Evolutionary conservation across 73 alveolate species (phyloP).

Genomic region (Stentor roeselii): DNA sequence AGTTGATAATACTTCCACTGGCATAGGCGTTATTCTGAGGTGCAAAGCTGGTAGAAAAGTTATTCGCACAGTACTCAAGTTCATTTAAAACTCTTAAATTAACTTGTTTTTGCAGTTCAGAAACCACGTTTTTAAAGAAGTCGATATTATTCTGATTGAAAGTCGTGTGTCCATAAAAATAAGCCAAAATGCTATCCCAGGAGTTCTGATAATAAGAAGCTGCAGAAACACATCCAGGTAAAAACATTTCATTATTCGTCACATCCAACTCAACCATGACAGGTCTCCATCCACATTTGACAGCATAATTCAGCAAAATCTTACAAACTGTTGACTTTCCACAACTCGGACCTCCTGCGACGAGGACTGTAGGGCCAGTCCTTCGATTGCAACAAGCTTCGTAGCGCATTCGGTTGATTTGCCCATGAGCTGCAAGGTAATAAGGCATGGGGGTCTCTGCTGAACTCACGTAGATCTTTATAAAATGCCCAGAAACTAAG

Average conservation of each 20-base stretch:
- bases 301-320: slow-evolving; percentile 73
- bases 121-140: slow-evolving; percentile 62
- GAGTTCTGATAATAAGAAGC: slow-evolving; percentile 67
- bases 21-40: slow-evolving; percentile 68
- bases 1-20: slow-evolving; percentile 71
- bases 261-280: slow-evolving; percentile 76
- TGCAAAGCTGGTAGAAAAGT: slow-evolving; percentile 16
- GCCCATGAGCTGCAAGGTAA: slow-evolving; percentile 62
- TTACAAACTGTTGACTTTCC: slow-evolving; percentile 85
- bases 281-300: slow-evolving; percentile 88
- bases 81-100: slow-evolving; percentile 22
- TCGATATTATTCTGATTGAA: slow-evolving; percentile 45
- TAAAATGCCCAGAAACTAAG: slow-evolving; percentile 52
- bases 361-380: slow-evolving; percentile 75
- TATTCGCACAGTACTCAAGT: slow-evolving; percentile 39
- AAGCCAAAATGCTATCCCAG: slow-evolving; percentile 60
- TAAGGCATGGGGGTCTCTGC: slow-evolving; percentile 64
- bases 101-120: slow-evolving; percentile 70
- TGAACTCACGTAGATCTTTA: slow-evolving; percentile 40
- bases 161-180: slow-evolving; percentile 57
- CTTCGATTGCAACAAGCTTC: slow-evolving; percentile 44
- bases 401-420: slow-evolving; percentile 63
- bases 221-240: slow-evolving; percentile 80
- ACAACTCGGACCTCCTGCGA: slow-evolving; percentile 62
- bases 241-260: slow-evolving; percentile 64